Evolutionary conservation across 2,329 filamentous ascomycete species (phyloP), one percentile per base, ranked within the genome.

Genomic region (Fusarium sp.): DNA sequence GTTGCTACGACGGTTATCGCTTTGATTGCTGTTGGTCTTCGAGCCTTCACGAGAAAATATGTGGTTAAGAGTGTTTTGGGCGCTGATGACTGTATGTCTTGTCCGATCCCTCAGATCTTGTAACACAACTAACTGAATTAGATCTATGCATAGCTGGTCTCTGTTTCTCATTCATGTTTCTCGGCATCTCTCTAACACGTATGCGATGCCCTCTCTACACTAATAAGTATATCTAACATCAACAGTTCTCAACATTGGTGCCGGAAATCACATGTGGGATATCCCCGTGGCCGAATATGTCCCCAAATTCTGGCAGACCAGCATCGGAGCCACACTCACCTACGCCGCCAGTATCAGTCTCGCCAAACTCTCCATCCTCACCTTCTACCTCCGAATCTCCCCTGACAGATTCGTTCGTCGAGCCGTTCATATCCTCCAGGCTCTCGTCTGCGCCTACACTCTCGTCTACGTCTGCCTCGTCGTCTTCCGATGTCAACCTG

Each of bases 351-450:
- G 77, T 18, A 59, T 84, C 11, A 75, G 75, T 15, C 72, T 74
- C 18, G 77, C 83, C 48, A 84, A 84, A 63, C 72, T 77, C 1
- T 84, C 81, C 0, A 81, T 84, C 29, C 72, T 84, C 2, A 77
- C 77, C 59, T 82, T 82, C 57, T 84, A 84, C 47, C 76, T 84
- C 14, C 76, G 82, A 27, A 81, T 84, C 42, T 75, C 68, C 0
- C 72, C 72, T 6, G 63, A 71, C 13, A 56, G 58, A 27, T 18
- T 58, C n/a, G 67, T 74, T 25, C 72, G 69, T 36, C 58, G 67
- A 21, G 59, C 63, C 5, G 72, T 75, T 2, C 54, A 67, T 58
- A 36, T 42, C 14, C 57, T 58, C 17, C 80, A 83, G 25, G 63
- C 64, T 14, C 67, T 84, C 11, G 74, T 83, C 45, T 52, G 70